Evolutionary conservation across 805 yeast species (phyloP), one percentile per base, ranked within the genome.

Genomic region (Nakazawaea populi): DNA sequence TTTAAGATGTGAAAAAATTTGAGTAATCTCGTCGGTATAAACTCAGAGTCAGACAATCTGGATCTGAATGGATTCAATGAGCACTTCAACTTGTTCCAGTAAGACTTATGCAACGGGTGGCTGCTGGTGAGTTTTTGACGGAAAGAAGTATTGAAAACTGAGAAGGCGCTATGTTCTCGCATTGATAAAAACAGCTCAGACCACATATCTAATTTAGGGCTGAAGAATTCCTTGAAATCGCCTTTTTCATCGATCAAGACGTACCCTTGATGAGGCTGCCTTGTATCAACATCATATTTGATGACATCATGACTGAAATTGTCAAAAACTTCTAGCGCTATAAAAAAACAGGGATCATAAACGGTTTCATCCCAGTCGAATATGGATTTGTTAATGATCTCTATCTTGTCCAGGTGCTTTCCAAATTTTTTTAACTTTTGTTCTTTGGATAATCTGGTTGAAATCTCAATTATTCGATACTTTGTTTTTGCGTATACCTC

Each of bases 261-360:
- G 56, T 85, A 81, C 0, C 92, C 95, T 63, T 89, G 94, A 55
- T 78, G 74, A 0, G 95, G 92, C 55, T 75, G 72, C 5, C 83
- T 79, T 0, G 89, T 80, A 7, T 68, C 58, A 52, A 82, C 77
- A 59, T 89, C 95, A 62, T 87, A 89, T 36, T 92, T 74, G 4
- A 89, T 76, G 30, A 86, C 78, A 61, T 89, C 96, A 65, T 89
- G 96, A 3, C 94, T 75, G 55, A 89, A 79, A 60, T 88, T 89
- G 65, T 89, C 96, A 63, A 89, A 80, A 6, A 89, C 94, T 60
- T 89, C 96, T 51, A 87, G 67, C 0, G 92, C 95, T 45, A 89
- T 72, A 56, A 89, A 83, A 60, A 80, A 88, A 56, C 94, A 86
- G 1, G 88, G 89, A 40, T 83, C 83, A 5, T 69, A 65, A 5